Percentiles rank a stretch among this genome's conserved stretches.
phyloP scores from a whole-genome alignment of 2,329 filamentous ascomycete genomes.

The Fusarium devonianum region DNA sequence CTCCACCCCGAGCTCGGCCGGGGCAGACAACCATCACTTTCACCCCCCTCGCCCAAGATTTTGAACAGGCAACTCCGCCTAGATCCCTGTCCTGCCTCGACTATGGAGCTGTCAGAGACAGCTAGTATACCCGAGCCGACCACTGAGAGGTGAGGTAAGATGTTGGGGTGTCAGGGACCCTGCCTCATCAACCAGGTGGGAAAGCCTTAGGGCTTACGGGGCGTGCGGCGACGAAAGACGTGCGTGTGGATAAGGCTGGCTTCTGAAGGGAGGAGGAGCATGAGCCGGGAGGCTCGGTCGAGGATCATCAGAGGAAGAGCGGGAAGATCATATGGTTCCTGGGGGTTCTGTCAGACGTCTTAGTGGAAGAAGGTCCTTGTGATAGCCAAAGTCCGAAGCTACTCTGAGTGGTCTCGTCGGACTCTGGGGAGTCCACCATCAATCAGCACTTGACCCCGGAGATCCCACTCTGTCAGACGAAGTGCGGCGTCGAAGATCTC shows the following conservation, averaged over 20 bases:
- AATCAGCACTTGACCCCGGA: conserved; percentile 30
- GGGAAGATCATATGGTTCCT: conserved; percentile 36
- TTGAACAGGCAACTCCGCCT: conserved; percentile 3
- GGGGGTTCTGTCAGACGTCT: conserved; percentile 6
- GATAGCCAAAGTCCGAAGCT: conserved; percentile 9
- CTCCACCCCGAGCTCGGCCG: conserved; percentile 4
- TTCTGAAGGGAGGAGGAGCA: conserved; percentile 4
- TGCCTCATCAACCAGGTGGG: conserved; percentile 9
- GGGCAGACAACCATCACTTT: background rate
- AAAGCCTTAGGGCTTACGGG: conserved; percentile 40
- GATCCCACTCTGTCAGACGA: conserved; percentile 9
- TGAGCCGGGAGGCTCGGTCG: conserved; percentile 16
- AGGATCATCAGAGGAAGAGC: conserved; percentile 22
- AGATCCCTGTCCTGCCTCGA: background rate
- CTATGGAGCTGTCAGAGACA: conserved; percentile 1
- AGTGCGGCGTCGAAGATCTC: background rate
- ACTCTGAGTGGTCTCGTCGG: too few relatives aligned
- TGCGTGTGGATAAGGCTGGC: conserved; percentile 7
- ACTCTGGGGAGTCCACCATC: background rate
- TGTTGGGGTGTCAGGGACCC: conserved; percentile 29
- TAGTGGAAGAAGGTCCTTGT: conserved; percentile 5
- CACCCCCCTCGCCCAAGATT: background rate
- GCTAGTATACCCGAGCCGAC: conserved; percentile 9
- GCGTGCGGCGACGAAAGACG: conserved; percentile 20
- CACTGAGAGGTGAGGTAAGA: conserved; percentile 12